Evolutionary conservation across 352 stramenopile species (phyloP), one percentile per base, ranked within the genome.

Genomic region (Phytophthora pistaciae): DNA sequence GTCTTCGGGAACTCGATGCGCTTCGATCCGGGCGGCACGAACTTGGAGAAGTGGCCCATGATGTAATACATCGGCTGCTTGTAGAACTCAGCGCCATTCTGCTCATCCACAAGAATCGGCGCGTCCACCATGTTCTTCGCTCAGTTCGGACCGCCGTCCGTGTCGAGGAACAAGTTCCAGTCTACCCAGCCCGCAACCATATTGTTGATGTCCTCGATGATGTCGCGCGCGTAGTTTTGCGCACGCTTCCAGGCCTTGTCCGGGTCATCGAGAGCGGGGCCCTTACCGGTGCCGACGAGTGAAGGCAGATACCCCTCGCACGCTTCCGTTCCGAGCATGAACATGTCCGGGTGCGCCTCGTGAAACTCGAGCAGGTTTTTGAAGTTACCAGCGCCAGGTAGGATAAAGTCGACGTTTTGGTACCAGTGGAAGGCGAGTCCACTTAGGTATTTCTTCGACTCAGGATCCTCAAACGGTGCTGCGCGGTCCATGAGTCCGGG

Each of bases 381-480:
- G 48, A 87, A 88, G 55, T 90, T 69, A 5, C 79, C 79, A 38
- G 71, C 71, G 0, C 56, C 56, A 10, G 68, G 76, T n/a, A 82
- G 49, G 18, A 83, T 65, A 18, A 60, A 71, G 53, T 88, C 85
- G 53, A 88, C 58, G 55, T 88, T 80, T 63, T 74, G 75, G 77
- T 95, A 94, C 88, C 91, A 97, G 70, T 97, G 91, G 68, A 94
- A 88, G 5, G 81, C 91, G 23, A 96, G 70, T n/a, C 91, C 91
- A 16, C 83, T 78, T 5, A 97, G 68, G 72, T 93, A 97, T 64
- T 90, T 69, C 13, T 70, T 61, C 3, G 77, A 64, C 9, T 91
- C 83, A 0, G 76, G 46, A 46, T 89, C 78, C 3, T 76, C 64
- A 38, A 89, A 69, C 5, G 75, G 68, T 1, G 77, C 70, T 16